Base-by-base conservation (phyloP, 352 stramenopile species). In the Globisporangium nodosum region DNA sequence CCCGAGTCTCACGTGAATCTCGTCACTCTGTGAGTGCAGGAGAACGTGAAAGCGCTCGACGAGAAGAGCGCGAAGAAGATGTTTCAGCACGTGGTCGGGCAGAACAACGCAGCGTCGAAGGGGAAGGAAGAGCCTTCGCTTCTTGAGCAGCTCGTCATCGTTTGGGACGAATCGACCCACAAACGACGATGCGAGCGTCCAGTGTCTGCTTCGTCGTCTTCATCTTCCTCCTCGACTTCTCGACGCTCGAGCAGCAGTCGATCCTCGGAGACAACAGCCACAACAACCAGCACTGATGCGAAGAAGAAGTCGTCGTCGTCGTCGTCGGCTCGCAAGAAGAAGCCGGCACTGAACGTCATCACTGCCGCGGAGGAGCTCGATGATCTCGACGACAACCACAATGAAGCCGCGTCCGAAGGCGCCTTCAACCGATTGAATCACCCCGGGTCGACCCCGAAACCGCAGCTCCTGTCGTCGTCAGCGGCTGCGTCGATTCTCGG, bases 341-440 rank as follows among this genome's bases (percentile, higher is more conserved):
- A 80, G 20, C 70, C 70, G 30, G 47, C 21, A 27, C 54, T 85
- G 18, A 81, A 80, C 37, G 65, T 86, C 47, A 68, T 82, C 61
- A 80, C 65, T 21, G 52, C 49, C 27, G 27, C 21, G 2, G 65
- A 63, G 39, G 54, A 55, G 3, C 52, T 49, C 8, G 66, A 64
- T 11, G 27, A 56, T 35, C 52, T 45, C 20, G 39, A 45, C n/a
- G 51, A 55, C 30, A 49, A 54, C n/a, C 39, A 48, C 20, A 60
- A 42, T 5, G 49, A 63, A 16, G 51, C 51, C 30, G 21, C 58
- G 46, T 43, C 54, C 8, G 60, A 65, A 18, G 43, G 58, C 24
- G 70, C 70, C 11, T 88, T 68, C 65, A 92, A 87, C 64, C 66
- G 69, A 16, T 58, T 85, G 35, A 72, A 83, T n/a, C 74, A 82